Evolutionary conservation across 441 rosid species (phyloP), one percentile per base, ranked within the genome.

Genomic region (Euphorbia schlechtendalii): DNA sequence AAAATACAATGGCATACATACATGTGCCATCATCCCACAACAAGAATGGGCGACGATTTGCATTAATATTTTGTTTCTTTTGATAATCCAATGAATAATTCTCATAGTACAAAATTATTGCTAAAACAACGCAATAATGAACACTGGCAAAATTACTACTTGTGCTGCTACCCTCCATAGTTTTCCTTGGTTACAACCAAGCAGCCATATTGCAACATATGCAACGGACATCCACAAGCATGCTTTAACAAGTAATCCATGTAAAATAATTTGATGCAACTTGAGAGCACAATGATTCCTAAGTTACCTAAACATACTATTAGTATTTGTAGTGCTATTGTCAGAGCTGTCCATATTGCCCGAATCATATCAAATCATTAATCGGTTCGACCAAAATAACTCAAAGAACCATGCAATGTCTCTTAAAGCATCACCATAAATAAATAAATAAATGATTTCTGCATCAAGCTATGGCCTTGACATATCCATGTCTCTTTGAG

Each of bases 401-500:
- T 61, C 53, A 49, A 53, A 64, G 2, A 0, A 20, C 4, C 2
- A 8, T 0, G 51, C 30, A 20, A 54, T 55, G 61, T 54, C 30
- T 6, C 6, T 51, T 34, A 45, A 27, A 15, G 27, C 55, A 30
- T 38, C 43, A 18, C 28, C 20, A 22, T 4, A 8, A 53, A 21
- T 5, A 15, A 25, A 25, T 28, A 12, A 66, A 53, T 61, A 56
- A n/a, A n/a, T n/a, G n/a, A n/a, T n/a, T n/a, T n/a, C 57, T 65
- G 70, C n/a, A 55, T 67, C 56, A 75, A 22, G 36, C 55, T 51
- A 73, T 65, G 32, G 65, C 61, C 56, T 76, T 60, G 18, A 49
- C 3, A 8, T 25, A 71, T 46, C 62, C 59, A 38, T 79, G 78
- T 74, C 70, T 76, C 72, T 77, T 83, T 0, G 87, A 61, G 36